Evolutionary conservation across 2,329 filamentous ascomycete species (phyloP).

Genomic region (Verticillium tricorpus): DNA sequence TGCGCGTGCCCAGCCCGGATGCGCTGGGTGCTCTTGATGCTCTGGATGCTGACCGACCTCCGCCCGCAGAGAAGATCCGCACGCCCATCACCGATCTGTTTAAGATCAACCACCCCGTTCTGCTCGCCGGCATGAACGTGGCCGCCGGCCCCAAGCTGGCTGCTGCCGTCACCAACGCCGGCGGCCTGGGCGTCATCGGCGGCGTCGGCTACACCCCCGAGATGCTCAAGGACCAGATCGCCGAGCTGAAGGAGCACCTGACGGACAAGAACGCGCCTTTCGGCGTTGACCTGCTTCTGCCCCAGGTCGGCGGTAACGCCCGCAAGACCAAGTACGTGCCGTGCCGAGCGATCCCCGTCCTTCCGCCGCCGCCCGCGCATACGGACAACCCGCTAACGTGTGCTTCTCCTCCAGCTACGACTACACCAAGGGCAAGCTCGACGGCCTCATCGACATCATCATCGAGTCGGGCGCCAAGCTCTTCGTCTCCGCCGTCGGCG

Average conservation of each 20-base stretch:
- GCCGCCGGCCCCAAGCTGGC: slow-evolving; percentile 94
- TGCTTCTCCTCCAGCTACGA: slow-evolving; percentile 67
- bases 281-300: slow-evolving; percentile 87
- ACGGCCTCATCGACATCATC: slow-evolving; percentile 84
- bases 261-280: slow-evolving; percentile 91
- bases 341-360: slow-evolving; percentile 15
- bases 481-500: slow-evolving; percentile 95
- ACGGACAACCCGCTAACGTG: slow-evolving; percentile 6
- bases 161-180: slow-evolving; percentile 94
- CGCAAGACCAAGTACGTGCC: slow-evolving; percentile 78
- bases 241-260: slow-evolving; percentile 85
- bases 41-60: neutral
- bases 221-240: slow-evolving; percentile 93
- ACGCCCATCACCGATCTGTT: slow-evolving; percentile 93
- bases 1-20: neutral
- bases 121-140: slow-evolving; percentile 98
- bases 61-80: slow-evolving; percentile 70
- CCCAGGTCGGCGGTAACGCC: slow-evolving; percentile 89
- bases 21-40: neutral
- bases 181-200: slow-evolving; percentile 93
- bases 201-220: slow-evolving; percentile 95
- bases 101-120: slow-evolving; percentile 93
- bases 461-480: slow-evolving; percentile 88
- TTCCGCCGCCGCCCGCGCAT: neutral
- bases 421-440: slow-evolving; percentile 98